Conservation (phyloP, 169 alveolate species). For the Plasmodium yoelii region DNA sequence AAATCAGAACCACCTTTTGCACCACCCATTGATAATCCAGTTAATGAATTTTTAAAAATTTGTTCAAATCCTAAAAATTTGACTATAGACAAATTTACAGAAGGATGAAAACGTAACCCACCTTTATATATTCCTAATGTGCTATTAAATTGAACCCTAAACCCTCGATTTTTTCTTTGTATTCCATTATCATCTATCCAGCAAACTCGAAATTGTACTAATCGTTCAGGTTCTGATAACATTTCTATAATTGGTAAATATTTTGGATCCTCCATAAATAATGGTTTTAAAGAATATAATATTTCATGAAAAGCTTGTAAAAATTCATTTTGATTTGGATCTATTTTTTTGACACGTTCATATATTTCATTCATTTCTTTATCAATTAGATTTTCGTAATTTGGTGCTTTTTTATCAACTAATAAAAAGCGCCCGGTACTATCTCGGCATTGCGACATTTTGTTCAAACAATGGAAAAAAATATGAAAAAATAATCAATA, state of each 20-base stretch:
- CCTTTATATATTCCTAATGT: slow-evolving; percentile 91
- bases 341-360: slow-evolving; percentile 71
- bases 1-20: slow-evolving; percentile 92
- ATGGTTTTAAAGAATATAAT: slow-evolving; percentile 77
- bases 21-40: slow-evolving; percentile 89
- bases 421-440: slow-evolving; percentile 40
- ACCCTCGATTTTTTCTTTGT: slow-evolving; percentile 86
- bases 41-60: slow-evolving; percentile 89
- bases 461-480: not conserved
- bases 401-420: slow-evolving; percentile 28
- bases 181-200: slow-evolving; percentile 88
- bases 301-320: slow-evolving; percentile 84
- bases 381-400: slow-evolving; percentile 47
- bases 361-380: slow-evolving; percentile 64
- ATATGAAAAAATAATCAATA: not conserved
- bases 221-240: slow-evolving; percentile 87
- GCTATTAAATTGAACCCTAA: slow-evolving; percentile 88
- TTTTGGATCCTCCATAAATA: slow-evolving; percentile 80
- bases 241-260: slow-evolving; percentile 81
- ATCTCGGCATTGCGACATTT: slow-evolving; percentile 14
- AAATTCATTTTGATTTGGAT: slow-evolving; percentile 77
- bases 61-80: slow-evolving; percentile 92
- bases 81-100: slow-evolving; percentile 87
- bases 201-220: slow-evolving; percentile 83
- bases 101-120: slow-evolving; percentile 90